These are phyloP conservation scores for Metrosideros polymorpha DNA, from an alignment of 441 rosid species.

Conservation along the genomic window DNA sequence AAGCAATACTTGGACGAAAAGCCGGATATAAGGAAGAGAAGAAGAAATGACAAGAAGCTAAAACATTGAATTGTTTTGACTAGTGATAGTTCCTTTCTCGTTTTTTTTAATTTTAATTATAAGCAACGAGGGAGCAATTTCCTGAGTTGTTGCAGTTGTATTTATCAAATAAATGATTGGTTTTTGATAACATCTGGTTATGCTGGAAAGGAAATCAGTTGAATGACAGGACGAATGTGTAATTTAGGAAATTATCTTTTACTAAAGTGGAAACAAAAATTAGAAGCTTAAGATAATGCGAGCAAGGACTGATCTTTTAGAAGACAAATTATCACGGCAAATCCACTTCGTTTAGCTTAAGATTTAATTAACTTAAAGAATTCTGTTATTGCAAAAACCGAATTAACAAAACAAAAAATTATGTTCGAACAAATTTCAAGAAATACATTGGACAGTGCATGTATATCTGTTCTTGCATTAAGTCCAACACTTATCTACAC, in stretches of 20 bases:
- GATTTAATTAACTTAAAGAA: too few relatives aligned
- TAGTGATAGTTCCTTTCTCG: background rate
- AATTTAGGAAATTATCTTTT: background rate
- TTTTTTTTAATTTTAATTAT: background rate
- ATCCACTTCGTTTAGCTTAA: background rate
- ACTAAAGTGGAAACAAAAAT: background rate
- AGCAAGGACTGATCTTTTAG: background rate
- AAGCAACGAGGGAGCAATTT: background rate
- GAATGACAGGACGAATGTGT: too few relatives aligned
- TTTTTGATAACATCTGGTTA: too few relatives aligned
- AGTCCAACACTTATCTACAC: too few relatives aligned
- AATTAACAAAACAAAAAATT: too few relatives aligned
- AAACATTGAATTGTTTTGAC: conserved; percentile 15
- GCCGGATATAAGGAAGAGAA: conserved; percentile 77
- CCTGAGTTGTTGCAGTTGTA: background rate
- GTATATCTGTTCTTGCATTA: too few relatives aligned
- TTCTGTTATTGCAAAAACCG: too few relatives aligned
- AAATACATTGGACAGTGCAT: too few relatives aligned
- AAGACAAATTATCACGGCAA: background rate
- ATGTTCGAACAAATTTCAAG: too few relatives aligned
- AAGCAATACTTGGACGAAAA: conserved; percentile 69
- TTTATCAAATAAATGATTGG: background rate
- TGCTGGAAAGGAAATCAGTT: too few relatives aligned
- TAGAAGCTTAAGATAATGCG: background rate
- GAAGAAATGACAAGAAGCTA: conserved; percentile 67